Evolutionary conservation across 148 eudicot genomes (phyloP).

Genomic region (Oxyria digyna): DNA sequence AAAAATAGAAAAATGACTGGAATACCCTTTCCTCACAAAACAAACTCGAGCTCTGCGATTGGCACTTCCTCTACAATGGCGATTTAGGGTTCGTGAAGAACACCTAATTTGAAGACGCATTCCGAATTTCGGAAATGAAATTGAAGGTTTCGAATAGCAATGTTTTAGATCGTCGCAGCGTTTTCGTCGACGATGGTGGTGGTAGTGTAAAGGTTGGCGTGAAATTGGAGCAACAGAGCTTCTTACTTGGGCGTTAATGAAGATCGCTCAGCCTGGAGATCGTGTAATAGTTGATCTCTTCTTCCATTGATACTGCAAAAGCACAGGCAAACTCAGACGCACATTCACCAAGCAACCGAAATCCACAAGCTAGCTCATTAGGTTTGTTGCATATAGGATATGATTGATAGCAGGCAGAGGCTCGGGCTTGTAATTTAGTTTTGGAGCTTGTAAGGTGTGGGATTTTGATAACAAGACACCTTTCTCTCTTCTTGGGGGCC

Average conservation of each 20-base stretch:
- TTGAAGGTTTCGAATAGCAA: not conserved
- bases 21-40: too few species aligned
- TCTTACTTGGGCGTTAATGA: slow-evolving; percentile 87
- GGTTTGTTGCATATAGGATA: not conserved
- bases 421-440: not conserved
- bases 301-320: slow-evolving; percentile 42
- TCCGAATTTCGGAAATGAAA: not conserved
- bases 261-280: slow-evolving; percentile 75
- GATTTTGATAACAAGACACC: not conserved
- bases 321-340: slow-evolving; percentile 22
- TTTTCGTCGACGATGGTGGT: not conserved
- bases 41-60: too few species aligned
- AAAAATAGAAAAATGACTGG: too few species aligned
- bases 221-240: slow-evolving; percentile 53
- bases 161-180: not conserved
- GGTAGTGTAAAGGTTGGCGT: slow-evolving; percentile 38
- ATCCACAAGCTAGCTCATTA: slow-evolving; percentile 16
- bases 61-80: too few species aligned
- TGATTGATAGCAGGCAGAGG: not conserved
- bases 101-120: not conserved
- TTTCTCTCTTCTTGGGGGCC: too few species aligned
- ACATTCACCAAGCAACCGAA: slow-evolving; percentile 32
- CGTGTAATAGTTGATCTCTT: slow-evolving; percentile 66
- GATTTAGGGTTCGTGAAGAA: too few species aligned
- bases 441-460: not conserved